A percentile compares a stretch with the other conserved stretches of the same genome.
These are phyloP conservation scores for Cardiosporidium cionae DNA, from an alignment of 169 alveolate genomes.

Conservation along the genomic window DNA sequence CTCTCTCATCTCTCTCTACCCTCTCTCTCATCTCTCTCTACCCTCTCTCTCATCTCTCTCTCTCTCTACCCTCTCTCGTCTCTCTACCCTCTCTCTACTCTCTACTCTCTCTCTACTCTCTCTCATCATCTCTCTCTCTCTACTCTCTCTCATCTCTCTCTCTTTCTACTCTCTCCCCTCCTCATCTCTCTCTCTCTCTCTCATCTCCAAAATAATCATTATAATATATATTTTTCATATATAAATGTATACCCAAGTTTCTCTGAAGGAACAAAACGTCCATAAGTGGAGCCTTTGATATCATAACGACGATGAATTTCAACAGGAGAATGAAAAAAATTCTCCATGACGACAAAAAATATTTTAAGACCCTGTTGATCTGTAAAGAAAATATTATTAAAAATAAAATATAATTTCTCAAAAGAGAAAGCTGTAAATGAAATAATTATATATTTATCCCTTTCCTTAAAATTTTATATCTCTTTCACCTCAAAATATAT, in stretches of 20 bases:
- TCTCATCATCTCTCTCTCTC: neutral
- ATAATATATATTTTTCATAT: neutral
- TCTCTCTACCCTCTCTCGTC: neutral
- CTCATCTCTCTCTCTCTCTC: neutral
- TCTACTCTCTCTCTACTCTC: neutral
- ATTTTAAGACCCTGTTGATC: slow-evolving; percentile 47
- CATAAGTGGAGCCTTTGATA: slow-evolving; percentile 36
- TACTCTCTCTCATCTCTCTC: neutral
- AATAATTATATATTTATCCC: no score
- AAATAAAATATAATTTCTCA: no score
- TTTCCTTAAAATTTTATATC: no score
- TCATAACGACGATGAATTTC: slow-evolving; percentile 48
- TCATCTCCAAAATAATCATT: neutral
- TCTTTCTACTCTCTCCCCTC: no score
- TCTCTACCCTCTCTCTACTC: neutral
- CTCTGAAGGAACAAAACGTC: slow-evolving; percentile 31
- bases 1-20: no score
- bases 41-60: no score
- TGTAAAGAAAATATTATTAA: no score
- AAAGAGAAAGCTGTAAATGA: no score
- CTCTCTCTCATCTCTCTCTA: no score
- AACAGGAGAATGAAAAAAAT: slow-evolving; percentile 86
- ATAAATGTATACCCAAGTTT: slow-evolving; percentile 4
- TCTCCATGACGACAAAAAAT: slow-evolving; percentile 92
- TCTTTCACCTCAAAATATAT: no score